A percentile compares a stretch with the other conserved stretches of the same genome.
Evolutionary conservation across 176 grass and related monocot genomes (phyloP).

Genomic region (Carex myosuroides): DNA sequence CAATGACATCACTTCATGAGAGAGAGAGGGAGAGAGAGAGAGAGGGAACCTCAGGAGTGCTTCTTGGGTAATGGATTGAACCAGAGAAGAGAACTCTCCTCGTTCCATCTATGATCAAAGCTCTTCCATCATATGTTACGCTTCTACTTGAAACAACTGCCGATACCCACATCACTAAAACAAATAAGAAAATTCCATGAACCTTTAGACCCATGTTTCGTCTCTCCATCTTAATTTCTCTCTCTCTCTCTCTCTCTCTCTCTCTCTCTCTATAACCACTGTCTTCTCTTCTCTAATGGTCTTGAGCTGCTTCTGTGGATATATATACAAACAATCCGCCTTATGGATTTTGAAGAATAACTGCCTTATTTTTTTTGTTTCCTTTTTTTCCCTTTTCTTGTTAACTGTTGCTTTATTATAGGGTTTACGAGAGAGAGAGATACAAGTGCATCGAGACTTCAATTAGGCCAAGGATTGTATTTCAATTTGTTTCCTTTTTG

Average conservation of each 20-base stretch:
- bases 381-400: background rate
- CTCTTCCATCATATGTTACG: conserved; percentile 61
- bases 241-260: background rate
- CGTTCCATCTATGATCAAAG: conserved; percentile 46
- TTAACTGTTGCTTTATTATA: background rate
- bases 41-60: conserved; percentile 45
- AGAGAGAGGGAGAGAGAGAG: background rate
- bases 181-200: background rate
- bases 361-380: background rate
- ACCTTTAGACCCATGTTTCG: conserved; percentile 22
- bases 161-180: background rate
- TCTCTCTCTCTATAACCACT: background rate
- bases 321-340: background rate
- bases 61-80: conserved; percentile 81
- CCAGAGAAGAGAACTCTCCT: conserved; percentile 73
- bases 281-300: background rate
- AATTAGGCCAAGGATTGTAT: background rate
- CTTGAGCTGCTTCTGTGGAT: background rate
- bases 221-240: too few species aligned
- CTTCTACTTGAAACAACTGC: conserved; percentile 2
- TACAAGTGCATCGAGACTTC: background rate
- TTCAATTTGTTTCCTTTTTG: background rate
- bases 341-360: background rate
- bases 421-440: background rate
- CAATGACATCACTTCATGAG: background rate